phyloP scores from a whole-genome alignment of 768 basidiomycete genomes.

The Tulasnella sp. region DNA sequence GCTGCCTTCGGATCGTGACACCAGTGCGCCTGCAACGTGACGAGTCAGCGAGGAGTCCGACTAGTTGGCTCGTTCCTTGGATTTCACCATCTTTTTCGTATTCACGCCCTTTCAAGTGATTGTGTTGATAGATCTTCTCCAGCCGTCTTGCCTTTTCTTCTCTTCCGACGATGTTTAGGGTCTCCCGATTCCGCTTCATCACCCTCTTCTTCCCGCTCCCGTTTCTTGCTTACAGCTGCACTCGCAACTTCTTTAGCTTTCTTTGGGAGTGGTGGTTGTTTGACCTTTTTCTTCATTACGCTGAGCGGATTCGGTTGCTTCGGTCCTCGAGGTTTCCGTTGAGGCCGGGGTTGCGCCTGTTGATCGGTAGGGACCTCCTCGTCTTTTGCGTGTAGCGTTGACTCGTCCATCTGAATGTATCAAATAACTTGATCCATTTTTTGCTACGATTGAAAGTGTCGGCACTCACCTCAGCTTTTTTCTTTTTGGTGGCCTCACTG shows the following conservation, averaged over 20 bases:
- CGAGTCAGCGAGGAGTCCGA: not conserved
- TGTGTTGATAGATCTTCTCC: not conserved
- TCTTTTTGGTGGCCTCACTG: slow-evolving; percentile 58
- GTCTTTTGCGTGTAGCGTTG: slow-evolving; percentile 30
- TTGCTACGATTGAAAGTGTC: not conserved
- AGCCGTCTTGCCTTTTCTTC: not conserved
- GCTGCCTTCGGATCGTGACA: slow-evolving; percentile 25
- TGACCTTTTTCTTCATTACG: slow-evolving; percentile 69
- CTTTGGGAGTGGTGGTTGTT: not conserved
- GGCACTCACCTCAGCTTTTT: slow-evolving; percentile 47
- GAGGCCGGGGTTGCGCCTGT: slow-evolving; percentile 25
- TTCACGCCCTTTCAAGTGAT: not conserved
- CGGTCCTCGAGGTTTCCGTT: slow-evolving; percentile 48
- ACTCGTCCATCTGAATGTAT: not conserved
- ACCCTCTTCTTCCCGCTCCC: not conserved
- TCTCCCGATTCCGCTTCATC: not conserved
- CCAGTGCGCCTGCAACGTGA: not conserved
- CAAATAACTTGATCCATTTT: slow-evolving; percentile 13
- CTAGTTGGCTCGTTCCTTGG: not conserved
- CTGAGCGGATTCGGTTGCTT: slow-evolving; percentile 91
- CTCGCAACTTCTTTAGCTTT: not conserved
- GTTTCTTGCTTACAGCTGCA: not conserved
- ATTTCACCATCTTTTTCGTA: not conserved
- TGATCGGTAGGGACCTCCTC: slow-evolving; percentile 28
- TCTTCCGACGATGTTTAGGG: slow-evolving; percentile 6